Conservation (phyloP, 2,329 filamentous ascomycete species). For the Cordyceps militaris region DNA sequence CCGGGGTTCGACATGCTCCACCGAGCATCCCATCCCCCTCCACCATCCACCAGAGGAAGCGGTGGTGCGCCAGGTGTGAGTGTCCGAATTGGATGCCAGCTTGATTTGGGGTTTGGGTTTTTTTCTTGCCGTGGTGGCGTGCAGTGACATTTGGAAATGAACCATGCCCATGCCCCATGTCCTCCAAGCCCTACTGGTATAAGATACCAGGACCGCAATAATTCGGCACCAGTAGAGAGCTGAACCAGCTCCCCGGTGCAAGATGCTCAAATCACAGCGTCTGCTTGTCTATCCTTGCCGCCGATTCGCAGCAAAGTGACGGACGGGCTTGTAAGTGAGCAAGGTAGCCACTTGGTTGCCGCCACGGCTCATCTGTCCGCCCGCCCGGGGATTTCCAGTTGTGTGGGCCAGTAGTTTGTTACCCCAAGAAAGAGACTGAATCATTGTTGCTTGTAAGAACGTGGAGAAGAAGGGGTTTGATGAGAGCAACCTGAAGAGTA, state of each 20-base stretch:
- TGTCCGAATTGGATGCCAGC: not conserved
- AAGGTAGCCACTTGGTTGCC: constrained; percentile 6
- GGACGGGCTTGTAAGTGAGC: not conserved
- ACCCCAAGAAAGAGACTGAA: not conserved
- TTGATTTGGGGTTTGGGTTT: not conserved
- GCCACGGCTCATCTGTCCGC: constrained; percentile 14
- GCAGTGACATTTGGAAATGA: constrained; percentile 1
- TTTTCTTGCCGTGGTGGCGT: constrained; percentile 6
- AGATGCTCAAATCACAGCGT: not conserved
- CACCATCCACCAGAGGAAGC: constrained; percentile 2
- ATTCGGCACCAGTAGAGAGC: constrained; percentile 1
- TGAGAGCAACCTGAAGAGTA: not conserved
- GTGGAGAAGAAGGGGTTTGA: not conserved
- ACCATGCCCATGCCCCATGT: not conserved
- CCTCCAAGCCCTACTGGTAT: constrained; percentile 4
- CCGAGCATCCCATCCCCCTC: no score
- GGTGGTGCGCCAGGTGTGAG: not conserved
- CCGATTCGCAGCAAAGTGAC: not conserved
- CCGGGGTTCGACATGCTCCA: no score
- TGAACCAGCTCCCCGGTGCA: constrained; percentile 12
- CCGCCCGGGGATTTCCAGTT: constrained; percentile 5
- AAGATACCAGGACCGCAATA: constrained; percentile 1
- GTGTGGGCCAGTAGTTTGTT: constrained; percentile 7
- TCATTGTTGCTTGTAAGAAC: not conserved
- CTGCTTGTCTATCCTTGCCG: not conserved